Percentiles rank a stretch among this genome's conserved stretches.
Conservation (phyloP, 208 protist species). For the Acanthamoeba sp. region DNA sequence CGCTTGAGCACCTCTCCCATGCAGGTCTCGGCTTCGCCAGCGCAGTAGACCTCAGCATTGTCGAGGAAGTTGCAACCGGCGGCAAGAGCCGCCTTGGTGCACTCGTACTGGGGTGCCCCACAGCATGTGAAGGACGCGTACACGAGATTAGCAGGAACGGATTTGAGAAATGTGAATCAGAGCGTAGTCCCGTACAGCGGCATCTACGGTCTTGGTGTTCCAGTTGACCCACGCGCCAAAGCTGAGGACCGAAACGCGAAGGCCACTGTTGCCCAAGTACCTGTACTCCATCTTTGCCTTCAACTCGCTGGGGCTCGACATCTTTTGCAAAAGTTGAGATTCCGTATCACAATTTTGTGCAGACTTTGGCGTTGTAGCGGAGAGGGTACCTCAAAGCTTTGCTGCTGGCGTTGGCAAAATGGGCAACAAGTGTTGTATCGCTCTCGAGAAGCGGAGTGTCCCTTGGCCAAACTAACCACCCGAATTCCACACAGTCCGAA, state of each 20-base stretch:
- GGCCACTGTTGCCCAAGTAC: conserved; percentile 79
- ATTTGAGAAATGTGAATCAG: background rate
- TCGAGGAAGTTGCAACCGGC: conserved; percentile 84
- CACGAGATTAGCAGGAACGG: conserved; percentile 27
- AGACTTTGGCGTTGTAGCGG: too few species aligned
- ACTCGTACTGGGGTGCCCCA: background rate
- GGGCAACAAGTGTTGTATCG: too few species aligned
- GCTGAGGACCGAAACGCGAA: conserved; percentile 77
- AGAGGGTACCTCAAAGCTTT: too few species aligned
- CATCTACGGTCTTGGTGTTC: conserved; percentile 44
- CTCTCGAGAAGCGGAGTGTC: too few species aligned
- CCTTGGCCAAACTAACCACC: too few species aligned
- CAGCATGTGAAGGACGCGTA: background rate
- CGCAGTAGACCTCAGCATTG: conserved; percentile 72
- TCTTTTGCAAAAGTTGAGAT: background rate
- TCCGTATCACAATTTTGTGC: too few species aligned
- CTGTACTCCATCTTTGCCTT: conserved; percentile 65
- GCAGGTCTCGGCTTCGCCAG: conserved; percentile 76
- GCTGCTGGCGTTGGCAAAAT: too few species aligned
- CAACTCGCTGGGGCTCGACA: background rate
- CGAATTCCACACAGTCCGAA: too few species aligned
- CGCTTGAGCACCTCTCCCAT: conserved; percentile 80
- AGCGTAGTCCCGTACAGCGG: background rate
- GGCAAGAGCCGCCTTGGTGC: conserved; percentile 78
- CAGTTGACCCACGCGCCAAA: conserved; percentile 83